Evolutionary conservation across 139 green algal species (phyloP).

Genomic region (Volvox africanus): DNA sequence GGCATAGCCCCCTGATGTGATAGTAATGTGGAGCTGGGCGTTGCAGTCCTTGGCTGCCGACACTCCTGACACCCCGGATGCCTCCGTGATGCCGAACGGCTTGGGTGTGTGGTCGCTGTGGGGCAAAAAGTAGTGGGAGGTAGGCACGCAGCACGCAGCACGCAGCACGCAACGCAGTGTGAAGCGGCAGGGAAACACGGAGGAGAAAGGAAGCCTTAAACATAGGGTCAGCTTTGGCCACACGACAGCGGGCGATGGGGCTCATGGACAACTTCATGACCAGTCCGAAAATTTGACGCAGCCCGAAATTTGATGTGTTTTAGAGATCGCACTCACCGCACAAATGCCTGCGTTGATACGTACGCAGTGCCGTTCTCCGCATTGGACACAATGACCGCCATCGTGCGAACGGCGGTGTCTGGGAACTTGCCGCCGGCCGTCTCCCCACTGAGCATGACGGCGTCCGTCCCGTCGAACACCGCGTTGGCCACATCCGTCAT

Average conservation of each 20-base stretch:
- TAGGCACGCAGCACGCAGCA: too few relatives aligned
- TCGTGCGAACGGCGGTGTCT: conserved; percentile 68
- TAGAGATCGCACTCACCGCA: conserved; percentile 24
- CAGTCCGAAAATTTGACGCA: too few relatives aligned
- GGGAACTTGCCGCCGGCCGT: conserved; percentile 81
- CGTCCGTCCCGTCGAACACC: conserved; percentile 76
- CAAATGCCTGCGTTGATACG: conserved; percentile 44
- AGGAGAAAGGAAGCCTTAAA: too few relatives aligned
- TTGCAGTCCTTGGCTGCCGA: conserved; percentile 71
- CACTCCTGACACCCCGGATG: conserved; percentile 60
- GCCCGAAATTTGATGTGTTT: too few relatives aligned
- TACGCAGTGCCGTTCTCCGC: conserved; percentile 67
- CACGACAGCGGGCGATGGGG: too few relatives aligned
- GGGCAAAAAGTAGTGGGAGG: too few relatives aligned
- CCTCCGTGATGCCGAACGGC: conserved; percentile 64
- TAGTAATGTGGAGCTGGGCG: conserved; percentile 62
- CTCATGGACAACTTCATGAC: too few relatives aligned
- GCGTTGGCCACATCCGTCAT: conserved; percentile 79
- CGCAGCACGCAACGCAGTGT: too few relatives aligned
- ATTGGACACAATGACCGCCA: conserved; percentile 76
- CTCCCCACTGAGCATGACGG: conserved; percentile 78
- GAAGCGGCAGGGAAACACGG: too few relatives aligned
- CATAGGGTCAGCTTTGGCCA: too few relatives aligned
- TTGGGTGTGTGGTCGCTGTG: conserved; percentile 68
- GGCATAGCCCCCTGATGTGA: conserved; percentile 61